These are phyloP conservation scores for Coemansia sp. DNA, from an alignment of 192 early-diverging fungal species.

Conservation along the genomic window DNA sequence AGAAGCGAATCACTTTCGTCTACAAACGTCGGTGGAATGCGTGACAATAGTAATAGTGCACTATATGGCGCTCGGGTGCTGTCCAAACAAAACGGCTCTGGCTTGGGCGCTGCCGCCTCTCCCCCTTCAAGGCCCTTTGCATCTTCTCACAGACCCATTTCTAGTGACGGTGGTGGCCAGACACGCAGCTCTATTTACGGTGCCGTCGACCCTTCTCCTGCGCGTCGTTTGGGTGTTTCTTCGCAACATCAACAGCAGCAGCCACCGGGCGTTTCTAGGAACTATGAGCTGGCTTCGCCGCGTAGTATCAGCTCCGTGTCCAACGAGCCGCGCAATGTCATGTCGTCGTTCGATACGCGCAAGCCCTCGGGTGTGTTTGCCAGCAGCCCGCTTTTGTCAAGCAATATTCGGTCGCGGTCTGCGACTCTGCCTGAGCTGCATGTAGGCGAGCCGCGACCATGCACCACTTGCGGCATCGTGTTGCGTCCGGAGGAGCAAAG, in stretches of 20 bases:
- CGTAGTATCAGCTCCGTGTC: background rate
- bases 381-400: constrained; percentile 11
- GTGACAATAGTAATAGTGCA: background rate
- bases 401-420: constrained; percentile 33
- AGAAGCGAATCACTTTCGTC: constrained; percentile 35
- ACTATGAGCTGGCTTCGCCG: background rate
- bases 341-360: constrained; percentile 26
- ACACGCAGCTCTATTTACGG: background rate
- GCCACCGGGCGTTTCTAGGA: background rate
- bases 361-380: constrained; percentile 5
- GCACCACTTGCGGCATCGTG: constrained; percentile 32
- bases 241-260: background rate
- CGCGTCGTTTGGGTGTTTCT: background rate
- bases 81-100: constrained; percentile 1
- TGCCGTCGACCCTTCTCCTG: background rate
- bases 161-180: constrained; percentile 9
- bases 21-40: background rate
- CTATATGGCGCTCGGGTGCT: constrained; percentile 9
- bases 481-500: constrained; percentile 47
- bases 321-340: constrained; percentile 19
- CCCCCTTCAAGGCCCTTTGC: constrained; percentile 11
- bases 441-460: constrained; percentile 14
- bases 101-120: background rate
- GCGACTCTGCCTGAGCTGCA: constrained; percentile 43
- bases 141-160: background rate